Conservation (phyloP, 2,329 filamentous ascomycete species). For the Diaporthe sp. region DNA sequence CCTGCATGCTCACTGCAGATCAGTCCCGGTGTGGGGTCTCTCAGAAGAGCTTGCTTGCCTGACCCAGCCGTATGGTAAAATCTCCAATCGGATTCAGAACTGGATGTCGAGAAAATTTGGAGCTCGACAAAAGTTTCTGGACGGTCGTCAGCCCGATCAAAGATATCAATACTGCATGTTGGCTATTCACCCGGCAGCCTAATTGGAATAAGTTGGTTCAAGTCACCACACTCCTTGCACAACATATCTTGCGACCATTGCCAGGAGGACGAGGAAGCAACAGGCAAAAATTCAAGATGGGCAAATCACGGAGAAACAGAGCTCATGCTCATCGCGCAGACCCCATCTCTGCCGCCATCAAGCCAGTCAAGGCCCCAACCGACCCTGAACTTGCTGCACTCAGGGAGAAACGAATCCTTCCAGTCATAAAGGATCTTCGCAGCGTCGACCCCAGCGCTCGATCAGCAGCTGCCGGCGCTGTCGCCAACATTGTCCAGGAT, state of each 20-base stretch:
- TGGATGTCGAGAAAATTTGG: slow-evolving; percentile 22
- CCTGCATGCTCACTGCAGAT: slow-evolving; percentile 31
- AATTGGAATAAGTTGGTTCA: background rate
- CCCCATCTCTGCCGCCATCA: slow-evolving; percentile 61
- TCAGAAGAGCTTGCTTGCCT: slow-evolving; percentile 13
- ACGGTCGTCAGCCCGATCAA: background rate
- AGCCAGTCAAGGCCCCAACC: slow-evolving; percentile 71
- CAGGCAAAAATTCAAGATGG: slow-evolving; percentile 59
- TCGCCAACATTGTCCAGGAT: slow-evolving; percentile 75
- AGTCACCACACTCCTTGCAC: no score
- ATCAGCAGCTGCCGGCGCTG: slow-evolving; percentile 70
- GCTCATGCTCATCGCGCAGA: slow-evolving; percentile 65
- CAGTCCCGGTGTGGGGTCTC: slow-evolving; percentile 20
- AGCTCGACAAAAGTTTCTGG: slow-evolving; percentile 33
- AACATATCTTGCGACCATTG: background rate
- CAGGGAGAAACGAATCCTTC: slow-evolving; percentile 74
- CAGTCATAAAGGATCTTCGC: slow-evolving; percentile 72
- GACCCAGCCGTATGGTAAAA: slow-evolving; percentile 17
- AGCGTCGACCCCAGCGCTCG: slow-evolving; percentile 72
- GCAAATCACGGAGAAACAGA: slow-evolving; percentile 70
- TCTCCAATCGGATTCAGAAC: slow-evolving; percentile 31
- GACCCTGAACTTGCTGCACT: slow-evolving; percentile 76
- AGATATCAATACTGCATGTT: background rate
- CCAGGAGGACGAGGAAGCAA: background rate
- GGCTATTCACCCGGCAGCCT: background rate